These are phyloP conservation scores for Carex scoparia DNA, from an alignment of 176 grass and related monocot genomes.

Conservation along the genomic window DNA sequence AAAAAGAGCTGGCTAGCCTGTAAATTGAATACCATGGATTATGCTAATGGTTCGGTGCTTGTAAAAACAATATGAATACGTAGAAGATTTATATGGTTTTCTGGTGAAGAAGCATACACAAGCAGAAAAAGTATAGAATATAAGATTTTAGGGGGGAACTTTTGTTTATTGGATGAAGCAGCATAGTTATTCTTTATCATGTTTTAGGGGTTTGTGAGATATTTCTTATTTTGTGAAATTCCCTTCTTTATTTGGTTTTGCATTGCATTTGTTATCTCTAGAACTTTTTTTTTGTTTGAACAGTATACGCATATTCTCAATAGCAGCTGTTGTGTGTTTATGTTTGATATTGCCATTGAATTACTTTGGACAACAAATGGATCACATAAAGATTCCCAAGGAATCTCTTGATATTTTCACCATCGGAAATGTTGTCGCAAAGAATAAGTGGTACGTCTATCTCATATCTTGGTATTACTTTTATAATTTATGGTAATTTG, in stretches of 20 bases:
- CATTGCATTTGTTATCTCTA: neutral
- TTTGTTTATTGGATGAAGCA: neutral
- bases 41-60: neutral
- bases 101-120: neutral
- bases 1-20: neutral
- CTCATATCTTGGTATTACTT: slow-evolving; percentile 18
- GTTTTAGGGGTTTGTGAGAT: neutral
- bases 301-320: slow-evolving; percentile 87
- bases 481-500: slow-evolving; percentile 27
- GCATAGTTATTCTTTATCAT: neutral
- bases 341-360: slow-evolving; percentile 82
- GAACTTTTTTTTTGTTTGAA: slow-evolving; percentile 9
- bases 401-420: slow-evolving; percentile 78
- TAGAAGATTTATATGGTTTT: neutral
- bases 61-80: slow-evolving; percentile 1
- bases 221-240: slow-evolving; percentile 8
- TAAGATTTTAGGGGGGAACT: neutral
- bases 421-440: slow-evolving; percentile 62
- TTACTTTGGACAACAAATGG: slow-evolving; percentile 91
- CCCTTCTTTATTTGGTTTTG: neutral
- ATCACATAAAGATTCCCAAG: slow-evolving; percentile 44
- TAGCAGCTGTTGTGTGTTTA: slow-evolving; percentile 75
- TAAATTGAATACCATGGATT: neutral
- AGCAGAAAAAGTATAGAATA: neutral
- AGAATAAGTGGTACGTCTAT: slow-evolving; percentile 63